These are phyloP conservation scores for Aspergillus japonicus DNA, from an alignment of 2,329 filamentous ascomycete species.

Conservation along the genomic window DNA sequence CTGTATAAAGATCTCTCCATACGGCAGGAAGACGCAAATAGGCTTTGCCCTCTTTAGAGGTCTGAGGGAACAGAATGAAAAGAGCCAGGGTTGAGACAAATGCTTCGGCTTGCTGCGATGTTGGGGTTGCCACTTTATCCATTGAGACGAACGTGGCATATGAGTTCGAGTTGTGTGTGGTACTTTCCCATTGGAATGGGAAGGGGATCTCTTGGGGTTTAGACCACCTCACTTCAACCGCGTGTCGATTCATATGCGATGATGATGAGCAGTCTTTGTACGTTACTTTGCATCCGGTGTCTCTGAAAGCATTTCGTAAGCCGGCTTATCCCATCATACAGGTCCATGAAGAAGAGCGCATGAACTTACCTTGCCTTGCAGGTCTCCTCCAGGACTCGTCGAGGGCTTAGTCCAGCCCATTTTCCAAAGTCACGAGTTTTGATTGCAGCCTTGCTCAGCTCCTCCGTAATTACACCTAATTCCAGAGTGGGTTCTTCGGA, in stretches of 20 bases:
- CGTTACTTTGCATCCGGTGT: conserved; percentile 64
- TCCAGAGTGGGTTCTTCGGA: conserved; percentile 41
- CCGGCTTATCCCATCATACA: neutral
- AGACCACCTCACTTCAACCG: conserved; percentile 73
- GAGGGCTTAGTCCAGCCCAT: conserved; percentile 72
- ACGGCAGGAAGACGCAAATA: conserved; percentile 72
- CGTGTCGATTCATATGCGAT: conserved; percentile 72
- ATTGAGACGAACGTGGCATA: conserved; percentile 66
- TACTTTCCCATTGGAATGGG: conserved; percentile 40
- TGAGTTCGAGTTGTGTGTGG: conserved; percentile 48
- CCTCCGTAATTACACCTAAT: conserved; percentile 42
- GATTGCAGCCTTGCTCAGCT: conserved; percentile 38
- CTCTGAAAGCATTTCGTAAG: conserved; percentile 48
- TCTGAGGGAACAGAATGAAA: conserved; percentile 76
- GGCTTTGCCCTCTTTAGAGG: conserved; percentile 80
- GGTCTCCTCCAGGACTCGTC: conserved; percentile 78
- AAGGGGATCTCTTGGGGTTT: conserved; percentile 63
- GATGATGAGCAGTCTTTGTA: conserved; percentile 71
- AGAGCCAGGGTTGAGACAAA: conserved; percentile 79
- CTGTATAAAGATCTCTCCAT: conserved; percentile 84
- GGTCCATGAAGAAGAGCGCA: neutral
- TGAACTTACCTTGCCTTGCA: conserved; percentile 68
- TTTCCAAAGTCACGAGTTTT: conserved; percentile 81
- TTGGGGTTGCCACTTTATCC: conserved; percentile 69
- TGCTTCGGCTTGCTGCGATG: conserved; percentile 77